Evolutionary conservation across 1,284 basidiomycete genomes (phyloP), one percentile per base, ranked within the genome.

Genomic region (Cryptococcus maquisensis): DNA sequence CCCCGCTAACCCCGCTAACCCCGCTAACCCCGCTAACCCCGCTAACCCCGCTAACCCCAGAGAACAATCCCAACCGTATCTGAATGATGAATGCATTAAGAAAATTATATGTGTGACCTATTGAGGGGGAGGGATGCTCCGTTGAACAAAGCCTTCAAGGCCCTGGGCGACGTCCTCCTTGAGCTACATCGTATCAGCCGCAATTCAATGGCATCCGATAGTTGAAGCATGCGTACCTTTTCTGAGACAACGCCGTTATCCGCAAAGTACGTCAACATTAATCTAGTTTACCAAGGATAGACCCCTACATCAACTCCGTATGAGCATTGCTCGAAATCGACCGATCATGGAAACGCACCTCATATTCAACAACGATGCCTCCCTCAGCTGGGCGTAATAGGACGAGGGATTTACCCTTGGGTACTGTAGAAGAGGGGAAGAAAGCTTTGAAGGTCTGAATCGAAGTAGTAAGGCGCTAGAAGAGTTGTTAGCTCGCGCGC

Each of bases 391-490:
- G 65, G 24, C 69, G 64, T 10, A 78, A 65, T 13, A 80, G 59
- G 16, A 76, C 67, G n/a, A 81, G 62, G 18, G 74, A 60, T 42
- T 73, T 69, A 9, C 80, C 80, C 61, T 79, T 79, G 5, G 75
- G 76, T 0, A 80, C 75, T 5, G 71, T 69, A 2, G 75, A 73
- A 42, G 72, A 60, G 3, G 79, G 79, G 68, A 81, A 81, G 41
- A 77, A 63, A 2, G 71, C 64, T 58, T 79, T 79, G 59, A 81
- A 71, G 15, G 64, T 45, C 43, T 74, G 71, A n/a, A 78, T 66
- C 0, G 68, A 67, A 18, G 60, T 39, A 15, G 66, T 55, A 48
- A 78, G 73, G 5, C 65, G 55, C 67, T 73, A 51, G 49, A n/a
- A 32, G 28, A 32, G 7, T 6, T 32, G 28, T 32, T 10, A 32